Evolutionary conservation across 2,329 filamentous ascomycete species (phyloP).

Genomic region (Fonsecaea multimorphosa): DNA sequence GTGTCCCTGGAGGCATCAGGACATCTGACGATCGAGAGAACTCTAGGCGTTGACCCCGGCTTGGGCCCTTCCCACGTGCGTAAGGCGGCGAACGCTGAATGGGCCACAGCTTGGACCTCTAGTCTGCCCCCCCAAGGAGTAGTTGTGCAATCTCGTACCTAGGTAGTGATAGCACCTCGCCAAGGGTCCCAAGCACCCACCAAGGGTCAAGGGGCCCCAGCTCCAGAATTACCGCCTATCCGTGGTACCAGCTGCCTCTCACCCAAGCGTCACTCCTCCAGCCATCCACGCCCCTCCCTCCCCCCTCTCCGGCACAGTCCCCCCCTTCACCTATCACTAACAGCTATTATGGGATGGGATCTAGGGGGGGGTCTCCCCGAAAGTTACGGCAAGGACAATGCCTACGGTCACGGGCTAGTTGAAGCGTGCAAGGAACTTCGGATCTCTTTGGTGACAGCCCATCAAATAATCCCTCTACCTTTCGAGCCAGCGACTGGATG

Average conservation of each 20-base stretch:
- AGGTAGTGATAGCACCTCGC: not conserved
- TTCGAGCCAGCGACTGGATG: not conserved
- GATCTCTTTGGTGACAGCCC: conserved; percentile 12
- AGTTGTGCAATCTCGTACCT: no score
- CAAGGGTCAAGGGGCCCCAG: not conserved
- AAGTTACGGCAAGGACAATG: not conserved
- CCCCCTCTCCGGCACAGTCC: not conserved
- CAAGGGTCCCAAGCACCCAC: no score
- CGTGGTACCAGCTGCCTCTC: not conserved
- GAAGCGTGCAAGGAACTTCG: conserved; percentile 5
- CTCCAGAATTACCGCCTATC: not conserved
- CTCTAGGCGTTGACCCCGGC: not conserved
- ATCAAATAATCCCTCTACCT: not conserved
- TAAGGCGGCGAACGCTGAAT: not conserved
- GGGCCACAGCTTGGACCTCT: not conserved
- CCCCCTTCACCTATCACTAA: not conserved
- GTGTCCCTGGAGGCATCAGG: not conserved
- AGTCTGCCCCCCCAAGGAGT: no score
- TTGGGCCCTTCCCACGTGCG: not conserved
- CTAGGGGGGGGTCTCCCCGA: not conserved
- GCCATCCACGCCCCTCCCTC: no score
- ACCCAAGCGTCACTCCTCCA: not conserved
- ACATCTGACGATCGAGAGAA: not conserved
- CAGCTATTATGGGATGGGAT: not conserved
- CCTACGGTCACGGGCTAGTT: not conserved